These are phyloP conservation scores for Xylaria sp. DNA, from an alignment of 2,329 filamentous ascomycete genomes.

Conservation along the genomic window DNA sequence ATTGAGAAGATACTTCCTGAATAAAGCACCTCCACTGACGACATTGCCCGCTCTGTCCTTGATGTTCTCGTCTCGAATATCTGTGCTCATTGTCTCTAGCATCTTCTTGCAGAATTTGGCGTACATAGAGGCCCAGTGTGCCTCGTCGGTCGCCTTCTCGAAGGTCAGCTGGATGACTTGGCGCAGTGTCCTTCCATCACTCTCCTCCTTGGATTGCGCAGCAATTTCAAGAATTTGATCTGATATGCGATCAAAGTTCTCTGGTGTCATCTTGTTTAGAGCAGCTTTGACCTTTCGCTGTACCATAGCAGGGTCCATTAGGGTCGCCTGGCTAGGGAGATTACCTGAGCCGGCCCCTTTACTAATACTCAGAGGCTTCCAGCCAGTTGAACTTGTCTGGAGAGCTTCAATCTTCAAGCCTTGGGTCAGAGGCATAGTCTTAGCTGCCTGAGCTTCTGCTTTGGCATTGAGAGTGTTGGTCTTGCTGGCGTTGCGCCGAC, in stretches of 20 bases:
- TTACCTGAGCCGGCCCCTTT: constrained; percentile 55
- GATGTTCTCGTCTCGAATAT: constrained; percentile 96
- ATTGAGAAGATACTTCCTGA: constrained; percentile 99
- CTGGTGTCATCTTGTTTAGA: constrained; percentile 99
- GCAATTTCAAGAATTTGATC: constrained; percentile 94
- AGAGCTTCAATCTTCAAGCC: constrained; percentile 86
- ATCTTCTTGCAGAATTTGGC: constrained; percentile 98
- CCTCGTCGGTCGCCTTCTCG: constrained; percentile 98
- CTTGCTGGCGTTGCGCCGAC: constrained; percentile 74
- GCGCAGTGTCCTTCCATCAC: constrained; percentile 90
- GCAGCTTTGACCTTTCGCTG: constrained; percentile 99
- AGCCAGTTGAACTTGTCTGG: constrained; percentile 76
- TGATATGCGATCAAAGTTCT: constrained; percentile 86
- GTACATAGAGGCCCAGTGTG: constrained; percentile 99
- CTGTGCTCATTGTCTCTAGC: constrained; percentile 93
- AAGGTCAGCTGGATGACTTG: constrained; percentile 99
- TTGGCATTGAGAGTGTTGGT: constrained; percentile 65
- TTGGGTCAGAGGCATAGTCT: constrained; percentile 91
- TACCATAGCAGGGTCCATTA: constrained; percentile 90
- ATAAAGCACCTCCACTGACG: constrained; percentile 90
- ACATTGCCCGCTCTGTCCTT: constrained; percentile 89
- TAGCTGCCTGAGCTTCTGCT: constrained; percentile 76
- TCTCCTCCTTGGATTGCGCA: constrained; percentile 93
- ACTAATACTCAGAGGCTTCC: constrained; percentile 85
- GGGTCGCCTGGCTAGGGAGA: constrained; percentile 58